Base-by-base conservation (phyloP, 768 basidiomycete genomes). In the Leccinum variicolor region DNA sequence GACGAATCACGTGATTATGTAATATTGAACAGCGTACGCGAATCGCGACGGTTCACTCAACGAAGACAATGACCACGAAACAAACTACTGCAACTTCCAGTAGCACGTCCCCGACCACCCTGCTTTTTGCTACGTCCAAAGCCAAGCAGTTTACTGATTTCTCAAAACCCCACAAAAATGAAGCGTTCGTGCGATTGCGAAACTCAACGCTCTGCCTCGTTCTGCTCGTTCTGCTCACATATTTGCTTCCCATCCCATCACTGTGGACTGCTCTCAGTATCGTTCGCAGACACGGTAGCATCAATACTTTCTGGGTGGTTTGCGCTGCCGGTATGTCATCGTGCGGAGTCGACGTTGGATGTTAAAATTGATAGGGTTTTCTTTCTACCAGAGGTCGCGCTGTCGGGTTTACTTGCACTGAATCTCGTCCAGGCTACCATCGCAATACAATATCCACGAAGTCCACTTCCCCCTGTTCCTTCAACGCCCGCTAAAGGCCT, bases 141-240 rank as follows among this genome's bases (percentile, higher is more conserved):
- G 61, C 61, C 31, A 67, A 67, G 33, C 47, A 62, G 1, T 9
- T 69, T 31, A n/a, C 58, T 0, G 49, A 71, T 43, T 62, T 67
- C 34, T 65, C 67, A 28, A 78, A 74, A 59, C 77, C 75, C 2
- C 43, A 71, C 21, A 74, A 69, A 51, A 69, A 66, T 46, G 76
- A 78, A 54, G 76, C 77, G 2, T 53, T 70, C 7, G 54, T 76
- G n/a, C 70, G 77, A 50, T 62, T 78, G 50, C 76, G 77, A 43
- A 76, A 69, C 48, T 77, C 75, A 26, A 63, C 69, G 2, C 61
- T 77, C 21, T 69, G 65, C 49, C 67, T 78, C 29, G 54, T 71
- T 14, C 64, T 62, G 10, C 59, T 74, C 21, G 55, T 71, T 9
- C 57, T 78, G n/a, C 63, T 74, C 53, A 76, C 76, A 2, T 67